A percentile compares a stretch with the other conserved stretches of the same genome.
Conservation (phyloP, 2,329 filamentous ascomycete species). For the Colletotrichum sp. region DNA sequence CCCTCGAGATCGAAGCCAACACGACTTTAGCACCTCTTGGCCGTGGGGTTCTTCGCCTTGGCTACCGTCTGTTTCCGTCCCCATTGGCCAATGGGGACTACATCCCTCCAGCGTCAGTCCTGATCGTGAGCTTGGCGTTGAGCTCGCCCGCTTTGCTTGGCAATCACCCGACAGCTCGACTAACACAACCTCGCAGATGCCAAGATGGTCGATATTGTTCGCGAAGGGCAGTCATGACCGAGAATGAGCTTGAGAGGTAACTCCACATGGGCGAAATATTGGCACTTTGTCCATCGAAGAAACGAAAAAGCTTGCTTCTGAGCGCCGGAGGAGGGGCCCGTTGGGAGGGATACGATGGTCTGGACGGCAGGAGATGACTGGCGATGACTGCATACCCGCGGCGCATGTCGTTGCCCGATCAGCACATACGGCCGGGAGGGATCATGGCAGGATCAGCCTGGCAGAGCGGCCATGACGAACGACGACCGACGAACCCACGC, state of each 20-base stretch:
- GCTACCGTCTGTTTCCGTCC: neutral
- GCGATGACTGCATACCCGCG: neutral
- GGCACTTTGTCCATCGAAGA: neutral
- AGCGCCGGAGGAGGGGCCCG: neutral
- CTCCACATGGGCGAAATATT: neutral
- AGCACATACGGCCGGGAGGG: neutral
- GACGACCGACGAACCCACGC: neutral
- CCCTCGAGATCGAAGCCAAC: neutral
- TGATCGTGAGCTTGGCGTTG: slow-evolving; percentile 15
- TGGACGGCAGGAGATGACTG: neutral
- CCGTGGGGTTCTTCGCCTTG: slow-evolving; percentile 5
- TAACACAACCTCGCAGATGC: slow-evolving; percentile 1
- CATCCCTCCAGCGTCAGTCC: neutral
- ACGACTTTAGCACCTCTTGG: slow-evolving; percentile 16
- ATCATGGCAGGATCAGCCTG: neutral
- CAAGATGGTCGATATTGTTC: neutral
- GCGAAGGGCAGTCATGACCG: slow-evolving; percentile 3
- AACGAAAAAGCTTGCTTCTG: neutral
- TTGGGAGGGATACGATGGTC: neutral
- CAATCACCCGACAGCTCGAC: slow-evolving; percentile 3
- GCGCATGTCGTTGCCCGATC: neutral
- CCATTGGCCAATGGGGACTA: neutral
- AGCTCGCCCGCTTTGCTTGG: slow-evolving; percentile 11
- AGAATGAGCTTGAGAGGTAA: neutral
- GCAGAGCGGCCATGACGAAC: neutral